Base-by-base conservation (phyloP, 768 basidiomycete genomes). In the Pulveroboletus sp. region DNA sequence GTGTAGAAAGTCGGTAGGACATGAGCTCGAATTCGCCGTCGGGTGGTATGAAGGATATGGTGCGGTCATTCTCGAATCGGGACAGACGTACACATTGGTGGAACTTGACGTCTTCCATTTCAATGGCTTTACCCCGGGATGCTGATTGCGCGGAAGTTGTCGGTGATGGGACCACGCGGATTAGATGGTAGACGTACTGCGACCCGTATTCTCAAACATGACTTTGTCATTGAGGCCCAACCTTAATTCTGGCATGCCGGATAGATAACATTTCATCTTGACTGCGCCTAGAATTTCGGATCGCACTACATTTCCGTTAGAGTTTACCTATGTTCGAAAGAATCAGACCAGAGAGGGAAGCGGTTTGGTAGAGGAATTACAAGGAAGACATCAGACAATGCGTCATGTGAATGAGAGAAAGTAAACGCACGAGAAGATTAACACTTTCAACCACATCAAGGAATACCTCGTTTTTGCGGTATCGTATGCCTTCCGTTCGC, bases 51-150 rank as follows among this genome's bases (percentile, higher is more conserved):
- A 99, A 99, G 30, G 91, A 93, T 63, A 98, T 99, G 1, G 95
- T 98, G 52, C 96, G 86, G 71, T 99, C 95, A 68, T 96, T 97
- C 64, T 99, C 96, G 64, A 99, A 99, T 7, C 95, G 83, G 10
- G 93, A 88, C 20, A 99, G 78, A 10, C 96, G 91, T 11, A 98
- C 96, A 62, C 96, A 99, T 77, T 99, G 96, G 64, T 99, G 96
- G 74, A 99, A 99, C 68, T 97, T 97, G 73, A 97, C 92, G 62
- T 98, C 96, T 68, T 99, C 96, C 89, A 99, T 96, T 71, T 99
- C 96, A 58, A 99, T 96, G 3, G 96, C 87, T 70, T 98, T 99
- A 12, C 95, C 95, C 12, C 95, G 83, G 86, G 68, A 26, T 40
- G 56, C 50, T 50, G 16, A 8, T n/a, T n/a, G n/a, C n/a, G n/a